phyloP scores from a whole-genome alignment of 2,329 filamentous ascomycete species.

The Arthrobotrys iridis region DNA sequence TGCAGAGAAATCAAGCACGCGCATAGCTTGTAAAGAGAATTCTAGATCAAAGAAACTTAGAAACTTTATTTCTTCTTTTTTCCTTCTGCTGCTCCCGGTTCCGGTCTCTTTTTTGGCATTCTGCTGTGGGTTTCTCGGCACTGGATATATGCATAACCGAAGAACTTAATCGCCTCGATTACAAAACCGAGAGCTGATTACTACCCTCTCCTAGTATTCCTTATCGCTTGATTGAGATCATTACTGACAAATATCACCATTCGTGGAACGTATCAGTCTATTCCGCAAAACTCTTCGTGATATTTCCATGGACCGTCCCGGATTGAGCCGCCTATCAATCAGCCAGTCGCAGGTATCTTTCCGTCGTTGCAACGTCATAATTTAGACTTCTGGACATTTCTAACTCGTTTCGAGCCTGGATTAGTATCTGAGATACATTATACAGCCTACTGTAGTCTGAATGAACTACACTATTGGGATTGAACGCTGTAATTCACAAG shows the following conservation, averaged over 20 bases:
- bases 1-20: too few species aligned
- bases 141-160: not conserved
- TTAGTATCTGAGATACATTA: not conserved
- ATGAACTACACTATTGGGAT: not conserved
- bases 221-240: not conserved
- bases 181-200: not conserved
- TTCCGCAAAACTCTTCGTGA: not conserved
- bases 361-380: not conserved
- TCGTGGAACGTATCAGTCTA: conserved; percentile 9
- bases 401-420: not conserved
- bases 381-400: not conserved
- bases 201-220: not conserved
- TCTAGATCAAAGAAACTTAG: not conserved
- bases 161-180: conserved; percentile 6
- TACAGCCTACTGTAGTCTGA: not conserved
- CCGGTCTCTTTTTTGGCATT: not conserved
- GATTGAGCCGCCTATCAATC: not conserved
- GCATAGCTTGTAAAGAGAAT: not conserved
- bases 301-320: not conserved
- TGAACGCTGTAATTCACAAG: not conserved
- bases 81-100: too few species aligned
- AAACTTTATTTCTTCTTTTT: not conserved
- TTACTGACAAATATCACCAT: conserved; percentile 3
- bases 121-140: not conserved
- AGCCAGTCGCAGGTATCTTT: not conserved